Evolutionary conservation across 1,284 basidiomycete species (phyloP).

Genomic region (Austroboletus olivaceoglutinosus): DNA sequence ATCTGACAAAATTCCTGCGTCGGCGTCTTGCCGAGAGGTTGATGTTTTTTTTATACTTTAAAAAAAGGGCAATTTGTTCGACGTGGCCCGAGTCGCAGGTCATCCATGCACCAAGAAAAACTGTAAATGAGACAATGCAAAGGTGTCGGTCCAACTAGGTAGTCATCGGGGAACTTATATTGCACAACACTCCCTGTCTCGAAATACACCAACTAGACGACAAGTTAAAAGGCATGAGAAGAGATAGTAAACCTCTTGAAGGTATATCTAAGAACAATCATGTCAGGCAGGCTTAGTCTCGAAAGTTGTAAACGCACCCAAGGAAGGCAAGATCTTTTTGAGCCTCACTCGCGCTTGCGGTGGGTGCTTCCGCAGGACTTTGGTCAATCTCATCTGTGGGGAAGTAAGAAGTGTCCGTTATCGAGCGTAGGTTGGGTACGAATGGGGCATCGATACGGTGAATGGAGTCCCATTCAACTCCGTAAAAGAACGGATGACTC

Average conservation of each 20-base stretch:
- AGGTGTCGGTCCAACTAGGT: neutral
- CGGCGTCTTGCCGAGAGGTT: too few species aligned
- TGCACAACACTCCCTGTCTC: neutral
- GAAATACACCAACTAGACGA: neutral
- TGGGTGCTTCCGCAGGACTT: slow-evolving; percentile 63
- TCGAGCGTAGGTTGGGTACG: slow-evolving; percentile 87
- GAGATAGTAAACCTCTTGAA: slow-evolving; percentile 71
- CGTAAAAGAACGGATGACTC: slow-evolving; percentile 94
- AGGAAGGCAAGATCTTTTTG: slow-evolving; percentile 91
- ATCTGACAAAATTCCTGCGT: too few species aligned
- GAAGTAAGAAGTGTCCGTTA: slow-evolving; percentile 97
- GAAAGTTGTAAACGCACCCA: slow-evolving; percentile 54
- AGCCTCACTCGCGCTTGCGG: slow-evolving; percentile 55
- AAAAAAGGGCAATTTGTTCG: too few species aligned
- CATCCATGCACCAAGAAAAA: neutral
- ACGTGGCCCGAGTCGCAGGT: too few species aligned
- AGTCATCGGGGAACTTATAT: neutral
- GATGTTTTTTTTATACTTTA: too few species aligned
- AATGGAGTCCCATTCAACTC: slow-evolving; percentile 92
- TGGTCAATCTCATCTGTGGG: slow-evolving; percentile 96
- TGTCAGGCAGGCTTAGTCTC: slow-evolving; percentile 6
- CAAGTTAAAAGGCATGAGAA: slow-evolving; percentile 36
- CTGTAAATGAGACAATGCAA: neutral
- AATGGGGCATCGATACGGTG: slow-evolving; percentile 93
- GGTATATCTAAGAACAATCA: slow-evolving; percentile 57